A percentile compares a stretch with the other conserved stretches of the same genome.
These are phyloP conservation scores for Coemansia sp. DNA, from an alignment of 192 early-diverging fungal species.

Conservation along the genomic window DNA sequence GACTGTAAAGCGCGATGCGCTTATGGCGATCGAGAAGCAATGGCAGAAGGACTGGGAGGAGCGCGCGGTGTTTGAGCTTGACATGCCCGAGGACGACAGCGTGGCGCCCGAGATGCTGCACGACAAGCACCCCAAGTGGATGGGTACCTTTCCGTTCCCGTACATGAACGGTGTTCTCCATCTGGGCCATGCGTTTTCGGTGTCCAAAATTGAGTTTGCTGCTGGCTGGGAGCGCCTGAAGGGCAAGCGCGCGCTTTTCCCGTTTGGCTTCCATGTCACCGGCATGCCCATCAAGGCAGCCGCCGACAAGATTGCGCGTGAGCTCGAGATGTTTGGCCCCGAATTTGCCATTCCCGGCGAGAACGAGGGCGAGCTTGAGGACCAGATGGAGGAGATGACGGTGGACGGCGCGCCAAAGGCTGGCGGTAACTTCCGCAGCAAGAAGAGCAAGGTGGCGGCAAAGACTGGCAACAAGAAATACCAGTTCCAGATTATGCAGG, in stretches of 20 bases:
- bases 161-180: constrained; percentile 96
- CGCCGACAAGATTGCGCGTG: constrained; percentile 51
- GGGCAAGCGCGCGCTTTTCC: constrained; percentile 89
- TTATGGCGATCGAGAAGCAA: constrained; percentile 69
- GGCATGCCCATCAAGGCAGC: constrained; percentile 98
- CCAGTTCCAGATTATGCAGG: constrained; percentile 97
- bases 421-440: constrained; percentile 29
- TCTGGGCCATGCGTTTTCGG: constrained; percentile 93
- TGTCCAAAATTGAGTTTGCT: constrained; percentile 96
- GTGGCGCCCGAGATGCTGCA: constrained; percentile 56
- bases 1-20: constrained; percentile 75
- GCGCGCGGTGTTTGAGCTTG: constrained; percentile 71
- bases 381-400: constrained; percentile 33
- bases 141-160: constrained; percentile 94
- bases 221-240: constrained; percentile 87
- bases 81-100: constrained; percentile 68
- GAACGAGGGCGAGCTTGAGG: constrained; percentile 7
- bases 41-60: constrained; percentile 79
- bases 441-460: constrained; percentile 82
- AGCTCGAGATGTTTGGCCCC: constrained; percentile 52
- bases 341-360: constrained; percentile 42
- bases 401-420: constrained; percentile 52
- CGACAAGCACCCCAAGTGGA: constrained; percentile 76
- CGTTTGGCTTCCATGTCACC: constrained; percentile 96
- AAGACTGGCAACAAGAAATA: constrained; percentile 81